A percentile compares a stretch with the other conserved stretches of the same genome.
phyloP scores from a whole-genome alignment of 179 eudicot genomes.

The Silene vulgaris region DNA sequence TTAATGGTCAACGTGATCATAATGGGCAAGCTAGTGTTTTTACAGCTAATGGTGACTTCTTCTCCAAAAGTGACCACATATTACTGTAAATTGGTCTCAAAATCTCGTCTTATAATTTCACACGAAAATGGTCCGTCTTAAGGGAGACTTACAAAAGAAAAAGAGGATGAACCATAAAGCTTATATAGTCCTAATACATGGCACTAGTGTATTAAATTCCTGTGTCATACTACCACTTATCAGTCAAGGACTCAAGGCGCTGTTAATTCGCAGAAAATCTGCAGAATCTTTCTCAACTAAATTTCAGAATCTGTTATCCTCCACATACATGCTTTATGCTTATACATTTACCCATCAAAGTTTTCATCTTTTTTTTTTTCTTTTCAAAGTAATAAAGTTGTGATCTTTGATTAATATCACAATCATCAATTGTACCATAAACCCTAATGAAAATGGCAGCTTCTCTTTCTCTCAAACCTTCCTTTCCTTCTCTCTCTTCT shows the following conservation, averaged over 20 bases:
- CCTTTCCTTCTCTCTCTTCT: slow-evolving; percentile 25
- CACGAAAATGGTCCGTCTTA: too few relatives aligned
- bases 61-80: too few relatives aligned
- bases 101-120: too few relatives aligned
- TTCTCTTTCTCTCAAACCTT: slow-evolving; percentile 29
- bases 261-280: not conserved
- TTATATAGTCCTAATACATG: too few relatives aligned
- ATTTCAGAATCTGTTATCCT: not conserved
- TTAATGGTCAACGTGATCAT: too few relatives aligned
- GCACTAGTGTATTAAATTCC: too few relatives aligned
- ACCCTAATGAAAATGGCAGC: slow-evolving; percentile 36
- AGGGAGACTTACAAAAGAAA: too few relatives aligned
- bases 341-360: not conserved
- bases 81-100: too few relatives aligned
- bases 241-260: not conserved
- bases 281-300: not conserved
- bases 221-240: too few relatives aligned
- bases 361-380: not conserved
- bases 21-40: too few relatives aligned
- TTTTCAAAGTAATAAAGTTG: not conserved
- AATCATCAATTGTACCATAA: slow-evolving; percentile 10
- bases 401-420: slow-evolving; percentile 2
- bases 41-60: too few relatives aligned
- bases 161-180: too few relatives aligned
- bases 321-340: not conserved